Conservation (phyloP, 331 rosid genomes). For the Pyrus hybrid region DNA sequence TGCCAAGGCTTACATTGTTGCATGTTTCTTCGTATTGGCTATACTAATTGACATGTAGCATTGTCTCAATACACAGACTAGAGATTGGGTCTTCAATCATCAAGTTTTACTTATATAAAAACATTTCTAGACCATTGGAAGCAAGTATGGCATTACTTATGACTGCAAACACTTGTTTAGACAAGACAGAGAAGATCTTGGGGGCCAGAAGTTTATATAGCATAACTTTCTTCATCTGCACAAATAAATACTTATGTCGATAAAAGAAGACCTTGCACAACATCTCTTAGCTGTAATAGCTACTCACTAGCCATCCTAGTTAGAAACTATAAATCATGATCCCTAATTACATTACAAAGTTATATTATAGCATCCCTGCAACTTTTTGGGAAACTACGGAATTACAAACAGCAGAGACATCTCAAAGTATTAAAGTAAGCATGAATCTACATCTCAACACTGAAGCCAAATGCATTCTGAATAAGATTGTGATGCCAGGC, state of each 20-base stretch:
- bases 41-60: not conserved
- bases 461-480: not conserved
- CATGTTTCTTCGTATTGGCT: not conserved
- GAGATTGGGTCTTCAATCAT: not conserved
- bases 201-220: not conserved
- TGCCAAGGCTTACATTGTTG: not conserved
- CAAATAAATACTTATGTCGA: not conserved
- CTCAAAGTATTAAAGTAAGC: not conserved
- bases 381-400: not conserved
- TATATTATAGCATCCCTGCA: not conserved
- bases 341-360: not conserved
- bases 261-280: not conserved
- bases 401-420: not conserved
- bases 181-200: not conserved
- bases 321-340: not conserved
- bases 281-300: not conserved
- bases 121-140: not conserved
- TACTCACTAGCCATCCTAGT: not conserved
- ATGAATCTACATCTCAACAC: not conserved
- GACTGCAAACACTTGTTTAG: not conserved
- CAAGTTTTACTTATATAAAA: not conserved
- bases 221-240: not conserved
- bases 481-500: not conserved
- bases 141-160: not conserved
- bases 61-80: not conserved